Conservation (phyloP, 805 yeast genomes). For the Wickerhamiella nectarea region DNA sequence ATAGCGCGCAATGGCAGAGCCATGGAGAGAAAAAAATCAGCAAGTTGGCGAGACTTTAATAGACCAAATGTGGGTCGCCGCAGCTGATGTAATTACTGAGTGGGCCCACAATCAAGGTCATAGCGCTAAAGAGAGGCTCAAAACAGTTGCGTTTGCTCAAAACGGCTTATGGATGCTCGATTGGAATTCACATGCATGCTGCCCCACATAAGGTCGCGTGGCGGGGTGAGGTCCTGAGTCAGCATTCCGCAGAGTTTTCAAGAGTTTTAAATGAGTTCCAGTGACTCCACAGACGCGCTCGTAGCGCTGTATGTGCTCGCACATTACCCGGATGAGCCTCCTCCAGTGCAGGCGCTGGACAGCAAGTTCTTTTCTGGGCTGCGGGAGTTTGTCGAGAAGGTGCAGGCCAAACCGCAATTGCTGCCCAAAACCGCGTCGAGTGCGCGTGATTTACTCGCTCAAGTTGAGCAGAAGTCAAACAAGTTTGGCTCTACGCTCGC, state of each 20-base stretch:
- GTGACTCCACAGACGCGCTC: slow-evolving; percentile 7
- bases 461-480: neutral
- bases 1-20: too few species aligned
- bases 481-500: neutral
- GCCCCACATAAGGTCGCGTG: neutral
- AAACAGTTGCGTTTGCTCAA: too few species aligned
- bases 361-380: neutral
- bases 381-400: neutral
- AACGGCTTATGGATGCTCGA: too few species aligned
- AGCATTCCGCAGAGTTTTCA: neutral
- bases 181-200: too few species aligned
- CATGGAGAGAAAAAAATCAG: too few species aligned
- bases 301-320: slow-evolving; percentile 3
- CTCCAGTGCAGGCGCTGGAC: slow-evolving; percentile 7
- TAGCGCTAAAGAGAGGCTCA: neutral
- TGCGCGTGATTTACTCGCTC: neutral
- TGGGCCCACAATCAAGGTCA: too few species aligned
- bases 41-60: too few species aligned
- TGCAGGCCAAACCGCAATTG: neutral
- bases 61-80: too few species aligned
- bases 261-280: neutral
- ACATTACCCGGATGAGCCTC: slow-evolving; percentile 1
- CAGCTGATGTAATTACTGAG: too few species aligned
- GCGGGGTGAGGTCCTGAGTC: neutral
- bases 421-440: neutral